phyloP scores from a whole-genome alignment of 2,329 filamentous ascomycete genomes.

The Thielaviopsis musarum region DNA sequence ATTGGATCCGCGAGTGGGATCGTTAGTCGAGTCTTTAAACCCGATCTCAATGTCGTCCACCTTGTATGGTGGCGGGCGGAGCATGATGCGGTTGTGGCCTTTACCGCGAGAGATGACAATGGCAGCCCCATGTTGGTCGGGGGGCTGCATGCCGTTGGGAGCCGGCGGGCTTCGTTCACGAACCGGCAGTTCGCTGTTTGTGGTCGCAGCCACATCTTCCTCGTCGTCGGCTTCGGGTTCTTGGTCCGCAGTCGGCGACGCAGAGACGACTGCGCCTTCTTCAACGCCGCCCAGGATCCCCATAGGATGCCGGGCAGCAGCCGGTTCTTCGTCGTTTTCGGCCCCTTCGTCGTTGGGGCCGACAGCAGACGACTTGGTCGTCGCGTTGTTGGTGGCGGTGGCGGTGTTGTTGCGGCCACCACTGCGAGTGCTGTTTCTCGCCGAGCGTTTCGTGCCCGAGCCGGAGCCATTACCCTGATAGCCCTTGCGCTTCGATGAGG shows the following conservation, averaged over 20 bases:
- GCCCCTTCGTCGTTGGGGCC: conserved; percentile 8
- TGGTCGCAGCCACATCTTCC: background rate
- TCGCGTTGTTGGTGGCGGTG: conserved; percentile 17
- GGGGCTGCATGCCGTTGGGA: conserved; percentile 25
- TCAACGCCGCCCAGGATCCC: conserved; percentile 20
- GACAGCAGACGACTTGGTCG: conserved; percentile 13
- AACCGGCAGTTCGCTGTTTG: conserved; percentile 16
- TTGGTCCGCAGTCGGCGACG: conserved; percentile 10
- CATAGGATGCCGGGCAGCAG: conserved; percentile 13
- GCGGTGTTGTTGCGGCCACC: conserved; percentile 12
- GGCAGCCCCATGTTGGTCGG: conserved; percentile 36
- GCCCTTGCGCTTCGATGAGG: conserved; percentile 9
- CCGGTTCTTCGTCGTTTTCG: conserved; percentile 13
- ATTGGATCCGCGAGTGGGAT: conserved; percentile 25
- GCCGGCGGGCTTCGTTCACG: conserved; percentile 23
- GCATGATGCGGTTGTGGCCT: conserved; percentile 35
- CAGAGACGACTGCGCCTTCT: conserved; percentile 9
- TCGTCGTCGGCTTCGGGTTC: conserved; percentile 10
- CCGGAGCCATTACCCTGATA: background rate
- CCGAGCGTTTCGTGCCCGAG: background rate
- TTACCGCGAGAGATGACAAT: conserved; percentile 26
- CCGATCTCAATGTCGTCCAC: conserved; percentile 40
- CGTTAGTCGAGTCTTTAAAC: conserved; percentile 41
- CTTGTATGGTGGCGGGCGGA: conserved; percentile 28
- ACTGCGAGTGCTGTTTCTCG: conserved; percentile 14